Evolutionary conservation across 1,284 basidiomycete species (phyloP).

Genomic region (Agroathelia rolfsii): DNA sequence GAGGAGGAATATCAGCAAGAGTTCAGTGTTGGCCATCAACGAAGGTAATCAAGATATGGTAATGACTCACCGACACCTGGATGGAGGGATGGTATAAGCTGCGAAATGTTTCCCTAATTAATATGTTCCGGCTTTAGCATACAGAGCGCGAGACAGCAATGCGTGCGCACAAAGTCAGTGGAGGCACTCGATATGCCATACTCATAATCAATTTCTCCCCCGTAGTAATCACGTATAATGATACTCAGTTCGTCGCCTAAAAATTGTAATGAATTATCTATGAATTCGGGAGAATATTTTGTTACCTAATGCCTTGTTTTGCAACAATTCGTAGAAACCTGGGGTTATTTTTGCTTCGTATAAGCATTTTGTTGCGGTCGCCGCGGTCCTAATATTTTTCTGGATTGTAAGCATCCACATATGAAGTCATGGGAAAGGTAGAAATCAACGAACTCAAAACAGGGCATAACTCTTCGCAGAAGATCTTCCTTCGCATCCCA

Average conservation of each 20-base stretch:
- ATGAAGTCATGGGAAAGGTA: conserved; percentile 2
- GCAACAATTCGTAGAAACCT: conserved; percentile 46
- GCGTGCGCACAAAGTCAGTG: conserved; percentile 56
- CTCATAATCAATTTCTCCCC: conserved; percentile 35
- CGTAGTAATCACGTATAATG: conserved; percentile 43
- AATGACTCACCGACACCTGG: conserved; percentile 33
- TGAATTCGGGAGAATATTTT: not conserved
- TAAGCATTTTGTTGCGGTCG: conserved; percentile 58
- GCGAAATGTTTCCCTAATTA: conserved; percentile 62
- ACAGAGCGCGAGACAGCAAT: no score
- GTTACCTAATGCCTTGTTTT: conserved; percentile 51
- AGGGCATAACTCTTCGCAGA: conserved; percentile 47
- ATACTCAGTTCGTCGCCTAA: conserved; percentile 48
- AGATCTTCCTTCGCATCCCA: conserved; percentile 47
- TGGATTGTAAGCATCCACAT: no score
- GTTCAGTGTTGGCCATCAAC: no score
- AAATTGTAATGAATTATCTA: not conserved
- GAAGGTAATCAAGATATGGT: conserved; percentile 2
- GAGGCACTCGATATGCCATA: conserved; percentile 53
- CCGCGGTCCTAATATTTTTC: conserved; percentile 68
- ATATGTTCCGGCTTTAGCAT: no score
- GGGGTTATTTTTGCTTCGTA: conserved; percentile 45
- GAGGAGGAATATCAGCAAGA: not conserved
- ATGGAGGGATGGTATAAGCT: conserved; percentile 39
- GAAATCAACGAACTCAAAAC: conserved; percentile 52